Base-by-base conservation (phyloP, 208 protist species). In the Acanthamoeba culbertsoni region DNA sequence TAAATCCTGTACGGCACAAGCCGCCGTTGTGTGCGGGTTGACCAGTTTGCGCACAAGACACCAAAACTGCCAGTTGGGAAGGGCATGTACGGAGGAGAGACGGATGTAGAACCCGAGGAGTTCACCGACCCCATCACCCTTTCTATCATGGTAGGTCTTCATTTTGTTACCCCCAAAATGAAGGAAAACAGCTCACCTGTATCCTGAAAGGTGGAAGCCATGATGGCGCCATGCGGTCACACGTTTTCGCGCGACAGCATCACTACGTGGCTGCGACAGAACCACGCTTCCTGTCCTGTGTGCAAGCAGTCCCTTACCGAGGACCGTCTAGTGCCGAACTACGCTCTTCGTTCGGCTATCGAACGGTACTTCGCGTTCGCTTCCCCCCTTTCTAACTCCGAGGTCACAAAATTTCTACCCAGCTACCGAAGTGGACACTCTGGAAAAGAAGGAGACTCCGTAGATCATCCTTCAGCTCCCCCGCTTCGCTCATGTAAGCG, bases 181-280 rank as follows among this genome's bases (percentile, higher is more conserved):
- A 23, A 59, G 23, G 14, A 59, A 59, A 59, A 59, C 51, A 59
- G 23, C 23, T n/a, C 14, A 59, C 23, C 14, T n/a, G 23, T 59
- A 59, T n/a, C 51, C 20, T 79, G 16, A 40, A 7, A 79, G 68
- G 68, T 48, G 68, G 68, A 79, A 40, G 68, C 68, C 16, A 79
- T 79, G 68, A 75, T 42, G 68, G 68, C 68, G 7, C 12, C 31
- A 2, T 79, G 68, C 68, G 68, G 68, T 1, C 68, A 79, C 35
- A 28, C 37, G 6, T 79, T 79, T 40, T 79, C 68, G 6, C 1
- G 18, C 37, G 68, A 3, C 18, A n/a, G 6, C 37, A 48, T 79
- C 68, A 79, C 68, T 23, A 43, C 14, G 35, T 79, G 68, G 68
- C 68, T 79, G 68, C 68, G 68, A n/a, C 68, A 79, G 68, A 79